These are phyloP conservation scores for Acidomyces sp. DNA, from an alignment of 495 filamentous ascomycete species.

Conservation along the genomic window DNA sequence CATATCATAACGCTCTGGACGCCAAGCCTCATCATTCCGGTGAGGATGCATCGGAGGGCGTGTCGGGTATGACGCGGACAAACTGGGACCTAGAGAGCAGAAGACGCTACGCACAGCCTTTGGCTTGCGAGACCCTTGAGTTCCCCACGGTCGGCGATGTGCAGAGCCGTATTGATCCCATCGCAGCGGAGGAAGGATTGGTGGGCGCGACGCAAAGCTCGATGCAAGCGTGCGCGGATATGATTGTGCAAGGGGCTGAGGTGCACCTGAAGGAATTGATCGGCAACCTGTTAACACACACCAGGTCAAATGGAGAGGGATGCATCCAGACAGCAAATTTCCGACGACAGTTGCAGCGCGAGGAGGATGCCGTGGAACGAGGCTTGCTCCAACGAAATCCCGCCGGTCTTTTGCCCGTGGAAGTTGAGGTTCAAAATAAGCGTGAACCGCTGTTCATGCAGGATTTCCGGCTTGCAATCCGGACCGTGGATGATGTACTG, in stretches of 20 bases:
- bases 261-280: conserved; percentile 85
- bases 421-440: conserved; percentile 54
- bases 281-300: conserved; percentile 61
- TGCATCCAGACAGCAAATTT: conserved; percentile 74
- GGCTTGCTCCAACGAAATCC: conserved; percentile 56
- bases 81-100: conserved; percentile 66
- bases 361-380: conserved; percentile 53
- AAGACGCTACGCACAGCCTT: conserved; percentile 76
- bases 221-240: conserved; percentile 55
- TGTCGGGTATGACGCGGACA: conserved; percentile 23
- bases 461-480: conserved; percentile 63
- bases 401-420: conserved; percentile 62
- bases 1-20: conserved; percentile 12
- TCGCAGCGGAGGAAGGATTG: conserved; percentile 86
- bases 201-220: conserved; percentile 45
- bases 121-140: conserved; percentile 81
- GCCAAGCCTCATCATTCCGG: conserved; percentile 10
- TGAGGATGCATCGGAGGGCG: conserved; percentile 4
- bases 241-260: conserved; percentile 83
- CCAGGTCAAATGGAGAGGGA: conserved; percentile 62
- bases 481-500: conserved; percentile 59
- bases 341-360: conserved; percentile 52
- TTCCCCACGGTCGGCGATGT: conserved; percentile 76
- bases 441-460: conserved; percentile 58
- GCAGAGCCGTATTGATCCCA: conserved; percentile 74